Evolutionary conservation across 169 alveolate species (phyloP).

Genomic region (Eimeria falciformis): DNA sequence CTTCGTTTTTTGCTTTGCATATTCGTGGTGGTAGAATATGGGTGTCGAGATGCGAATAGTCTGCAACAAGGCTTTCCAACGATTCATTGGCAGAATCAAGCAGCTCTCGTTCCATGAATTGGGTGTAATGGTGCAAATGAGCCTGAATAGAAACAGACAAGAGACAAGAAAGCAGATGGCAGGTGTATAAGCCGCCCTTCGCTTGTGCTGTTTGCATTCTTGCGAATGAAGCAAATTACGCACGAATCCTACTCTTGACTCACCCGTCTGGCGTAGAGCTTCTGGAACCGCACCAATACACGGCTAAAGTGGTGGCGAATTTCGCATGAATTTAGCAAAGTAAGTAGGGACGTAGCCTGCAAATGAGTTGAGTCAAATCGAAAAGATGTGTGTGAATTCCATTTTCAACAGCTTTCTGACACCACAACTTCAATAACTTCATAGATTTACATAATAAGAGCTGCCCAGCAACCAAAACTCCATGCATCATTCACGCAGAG

Average conservation of each 20-base stretch:
- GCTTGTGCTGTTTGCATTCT: no score
- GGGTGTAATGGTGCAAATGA: constrained; percentile 72
- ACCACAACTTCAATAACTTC: no score
- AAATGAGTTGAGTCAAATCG: not conserved
- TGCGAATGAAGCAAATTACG: not conserved
- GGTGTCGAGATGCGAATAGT: constrained; percentile 25
- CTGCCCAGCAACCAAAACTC: no score
- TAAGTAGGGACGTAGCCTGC: constrained; percentile 36
- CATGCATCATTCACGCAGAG: no score
- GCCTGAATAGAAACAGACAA: constrained; percentile 63
- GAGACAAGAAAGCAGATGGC: no score
- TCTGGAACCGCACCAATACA: constrained; percentile 27
- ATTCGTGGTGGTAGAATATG: constrained; percentile 56
- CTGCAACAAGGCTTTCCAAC: constrained; percentile 9
- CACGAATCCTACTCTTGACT: not conserved
- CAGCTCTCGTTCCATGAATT: constrained; percentile 14
- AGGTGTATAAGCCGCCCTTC: no score
- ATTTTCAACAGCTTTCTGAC: no score
- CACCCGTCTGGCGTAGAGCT: constrained; percentile 39
- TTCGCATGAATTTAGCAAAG: constrained; percentile 39
- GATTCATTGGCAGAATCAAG: constrained; percentile 55
- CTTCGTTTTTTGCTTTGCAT: not conserved
- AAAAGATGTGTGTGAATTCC: no score
- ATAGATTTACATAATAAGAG: no score
- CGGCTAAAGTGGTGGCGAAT: constrained; percentile 59